Conservation (phyloP, 306 rosid species). For the Vicia sativa region DNA sequence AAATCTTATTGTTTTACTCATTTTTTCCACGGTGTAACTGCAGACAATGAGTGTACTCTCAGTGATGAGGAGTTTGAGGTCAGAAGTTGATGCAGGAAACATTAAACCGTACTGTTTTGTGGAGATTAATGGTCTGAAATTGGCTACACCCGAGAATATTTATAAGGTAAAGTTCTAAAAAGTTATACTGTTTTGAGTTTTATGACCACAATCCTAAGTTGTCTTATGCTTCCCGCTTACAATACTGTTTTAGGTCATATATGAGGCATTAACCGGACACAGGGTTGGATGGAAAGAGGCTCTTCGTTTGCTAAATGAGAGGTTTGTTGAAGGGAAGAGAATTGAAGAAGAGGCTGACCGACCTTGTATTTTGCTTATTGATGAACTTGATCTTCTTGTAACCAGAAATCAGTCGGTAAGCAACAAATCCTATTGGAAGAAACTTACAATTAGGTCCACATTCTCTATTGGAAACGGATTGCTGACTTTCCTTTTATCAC, state of each 20-base stretch:
- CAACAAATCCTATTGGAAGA: constrained; percentile 35
- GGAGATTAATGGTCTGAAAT: constrained; percentile 92
- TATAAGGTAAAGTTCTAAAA: constrained; percentile 58
- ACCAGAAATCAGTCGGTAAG: constrained; percentile 97
- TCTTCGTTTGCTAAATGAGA: constrained; percentile 73
- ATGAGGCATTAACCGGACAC: constrained; percentile 86
- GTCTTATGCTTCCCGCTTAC: constrained; percentile 16
- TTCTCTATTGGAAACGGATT: constrained; percentile 25
- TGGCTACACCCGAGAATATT: constrained; percentile 89
- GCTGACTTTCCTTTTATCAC: constrained; percentile 25
- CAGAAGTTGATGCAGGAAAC: constrained; percentile 84
- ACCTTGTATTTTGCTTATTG: constrained; percentile 93
- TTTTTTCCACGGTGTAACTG: constrained; percentile 38
- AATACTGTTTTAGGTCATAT: constrained; percentile 68
- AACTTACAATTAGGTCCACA: constrained; percentile 23
- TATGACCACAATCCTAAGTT: constrained; percentile 20
- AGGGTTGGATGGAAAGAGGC: constrained; percentile 95
- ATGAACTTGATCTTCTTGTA: constrained; percentile 95
- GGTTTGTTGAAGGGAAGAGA: constrained; percentile 76
- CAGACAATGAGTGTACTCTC: constrained; percentile 92
- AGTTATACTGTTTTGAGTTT: constrained; percentile 26
- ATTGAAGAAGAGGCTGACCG: constrained; percentile 63
- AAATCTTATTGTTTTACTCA: constrained; percentile 19
- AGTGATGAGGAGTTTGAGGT: constrained; percentile 77
- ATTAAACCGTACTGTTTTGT: constrained; percentile 82